Base-by-base conservation (phyloP, 2,329 filamentous ascomycete species). In the Harringtonia lauricola region DNA sequence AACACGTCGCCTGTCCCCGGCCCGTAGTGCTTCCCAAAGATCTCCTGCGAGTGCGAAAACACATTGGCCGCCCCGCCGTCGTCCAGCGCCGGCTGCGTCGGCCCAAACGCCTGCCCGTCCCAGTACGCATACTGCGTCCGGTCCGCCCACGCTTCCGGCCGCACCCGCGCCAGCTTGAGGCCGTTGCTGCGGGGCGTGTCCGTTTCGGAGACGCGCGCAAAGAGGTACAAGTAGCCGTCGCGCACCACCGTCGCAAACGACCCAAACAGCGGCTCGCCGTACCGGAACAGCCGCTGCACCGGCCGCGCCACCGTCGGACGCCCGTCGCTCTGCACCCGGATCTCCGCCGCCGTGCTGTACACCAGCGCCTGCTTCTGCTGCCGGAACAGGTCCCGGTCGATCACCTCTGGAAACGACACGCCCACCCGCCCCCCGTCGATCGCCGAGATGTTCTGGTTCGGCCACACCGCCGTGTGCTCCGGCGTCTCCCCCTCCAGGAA, bases 101-200 rank as follows among this genome's bases (percentile, higher is more conserved):
- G 26, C 9, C 39, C 42, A 31, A 50, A 51, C 18, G 35, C 24
- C 14, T 22, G 19, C 0, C 50, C 50, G 41, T 51, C 40, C 49
- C 50, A 51, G 41, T 39, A 51, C 28, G 46, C 44, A 33, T 47
- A 51, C 21, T 43, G 39, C 14, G 14, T 1, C 15, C 50, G 46
- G 30, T 50, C 40, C 4, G 42, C 48, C 26, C 35, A 45, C n/a
- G 28, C 31, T 7, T 31, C 17, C 15, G 28, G 33, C 13, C 19
- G 35, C n/a, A 50, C 45, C 13, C 50, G 48, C 17, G 50, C 50
- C 35, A 51, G 50, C 39, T 50, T 50, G 22, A 51, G 48, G 8
- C 50, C 50, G 39, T 51, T 51, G 46, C 45, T 50, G 14, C 12
- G 7, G 22, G 44, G 41, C n/a, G 21, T 18, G 31, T 15, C 28